Base-by-base conservation (phyloP, 257 asterid genomes). In the Cruciata laevipes region DNA sequence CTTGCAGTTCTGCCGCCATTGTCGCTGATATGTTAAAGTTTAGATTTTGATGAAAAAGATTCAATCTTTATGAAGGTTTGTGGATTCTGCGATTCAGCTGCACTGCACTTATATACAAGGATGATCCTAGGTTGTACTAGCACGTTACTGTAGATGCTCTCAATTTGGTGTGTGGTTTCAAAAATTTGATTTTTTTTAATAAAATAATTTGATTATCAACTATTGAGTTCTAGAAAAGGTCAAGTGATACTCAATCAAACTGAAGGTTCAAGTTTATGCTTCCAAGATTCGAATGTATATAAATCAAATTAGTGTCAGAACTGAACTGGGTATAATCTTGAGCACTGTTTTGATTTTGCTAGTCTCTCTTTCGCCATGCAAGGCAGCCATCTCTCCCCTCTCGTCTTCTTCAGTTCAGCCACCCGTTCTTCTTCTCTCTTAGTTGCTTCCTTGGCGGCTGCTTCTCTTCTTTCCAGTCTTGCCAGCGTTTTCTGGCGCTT, bases 371-470 rank as follows among this genome's bases (percentile, higher is more conserved):
- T 82, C 66, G 87, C 85, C 69, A 91, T 68, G 74, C 81, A 83
- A 73, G 91, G 95, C 73, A 89, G 90, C 98, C 96, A 89, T 74
- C 90, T 83, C 75, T 87, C 95, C 47, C 98, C 96, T 70, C 98
- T 74, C 21, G 80, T 73, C 80, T 30, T 81, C 77, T 84, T 91
- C 79, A 87, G 77, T 75, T 67, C 84, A 4, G 87, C 81, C 5
- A 91, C 85, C 14, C 96, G 85, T 58, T 84, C 95, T 79, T 89
- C 96, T 74, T 91, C 96, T 73, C 79, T 75, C 77, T 84, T 79
- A 13, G 88, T 84, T 63, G 95, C 88, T 69, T 77, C 82, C 73
- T 77, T 84, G 0, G 86, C 83, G 25, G 87, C 86, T 38, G 86
- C 85, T 69, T 89, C 96, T 74, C 80, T 77, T 58, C 89, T 85